Percentiles rank a stretch among this genome's conserved stretches.
phyloP scores from a whole-genome alignment of 2,329 filamentous ascomycete species.

The Thyridium curvatum region DNA sequence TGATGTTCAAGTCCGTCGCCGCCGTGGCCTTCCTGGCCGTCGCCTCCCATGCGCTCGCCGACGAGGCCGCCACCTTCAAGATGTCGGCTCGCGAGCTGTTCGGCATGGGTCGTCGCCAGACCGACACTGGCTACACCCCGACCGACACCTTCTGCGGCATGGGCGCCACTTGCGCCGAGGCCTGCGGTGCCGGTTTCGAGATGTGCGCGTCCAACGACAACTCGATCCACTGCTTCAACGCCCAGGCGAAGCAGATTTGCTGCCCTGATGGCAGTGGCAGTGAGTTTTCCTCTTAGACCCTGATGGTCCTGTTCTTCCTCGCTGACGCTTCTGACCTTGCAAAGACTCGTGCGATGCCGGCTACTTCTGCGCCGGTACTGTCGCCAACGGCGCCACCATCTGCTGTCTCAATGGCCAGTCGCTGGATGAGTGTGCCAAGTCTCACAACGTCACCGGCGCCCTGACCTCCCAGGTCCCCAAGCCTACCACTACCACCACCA shows the following conservation, averaged over 20 bases:
- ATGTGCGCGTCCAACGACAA: slow-evolving; percentile 43
- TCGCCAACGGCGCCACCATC: slow-evolving; percentile 45
- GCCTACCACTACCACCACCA: slow-evolving; percentile 22
- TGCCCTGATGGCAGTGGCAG: slow-evolving; percentile 51
- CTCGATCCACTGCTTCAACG: slow-evolving; percentile 53
- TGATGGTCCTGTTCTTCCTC: neutral
- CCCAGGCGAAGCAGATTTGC: slow-evolving; percentile 44
- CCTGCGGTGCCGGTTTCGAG: slow-evolving; percentile 44
- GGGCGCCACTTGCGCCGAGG: slow-evolving; percentile 46
- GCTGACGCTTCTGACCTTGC: slow-evolving; percentile 6
- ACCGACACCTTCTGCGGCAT: slow-evolving; percentile 39
- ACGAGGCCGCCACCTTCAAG: slow-evolving; percentile 26
- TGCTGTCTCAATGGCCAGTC: slow-evolving; percentile 55
- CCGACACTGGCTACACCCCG: slow-evolving; percentile 40
- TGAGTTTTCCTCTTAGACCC: slow-evolving; percentile 26
- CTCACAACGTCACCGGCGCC: slow-evolving; percentile 38
- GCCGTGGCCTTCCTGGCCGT: slow-evolving; percentile 37
- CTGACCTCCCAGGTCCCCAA: slow-evolving; percentile 40
- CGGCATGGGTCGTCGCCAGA: slow-evolving; percentile 33
- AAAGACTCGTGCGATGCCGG: slow-evolving; percentile 54
- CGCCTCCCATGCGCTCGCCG: slow-evolving; percentile 21
- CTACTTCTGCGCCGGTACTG: slow-evolving; percentile 51
- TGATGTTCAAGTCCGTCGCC: slow-evolving; percentile 36
- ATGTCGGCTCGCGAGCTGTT: slow-evolving; percentile 27
- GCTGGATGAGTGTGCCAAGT: slow-evolving; percentile 46